phyloP scores from a whole-genome alignment of 352 stramenopile species.

The Thalassiosira exigua region DNA sequence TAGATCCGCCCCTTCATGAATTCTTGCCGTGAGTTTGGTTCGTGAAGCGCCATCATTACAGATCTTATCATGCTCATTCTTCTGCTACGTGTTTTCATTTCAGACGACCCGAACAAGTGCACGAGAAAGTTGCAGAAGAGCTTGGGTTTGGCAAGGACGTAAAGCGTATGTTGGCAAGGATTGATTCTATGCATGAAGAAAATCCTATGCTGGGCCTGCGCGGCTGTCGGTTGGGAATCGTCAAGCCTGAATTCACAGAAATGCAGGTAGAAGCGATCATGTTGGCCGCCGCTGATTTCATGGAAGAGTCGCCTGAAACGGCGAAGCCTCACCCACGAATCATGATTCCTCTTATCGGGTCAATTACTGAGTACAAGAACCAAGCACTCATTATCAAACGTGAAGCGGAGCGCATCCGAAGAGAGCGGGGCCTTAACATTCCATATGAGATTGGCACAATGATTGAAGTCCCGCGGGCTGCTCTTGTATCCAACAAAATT shows the following conservation, averaged over 20 bases:
- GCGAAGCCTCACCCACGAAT: conserved; percentile 68
- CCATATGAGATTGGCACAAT: conserved; percentile 82
- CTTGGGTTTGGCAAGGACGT: conserved; percentile 64
- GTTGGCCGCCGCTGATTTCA: conserved; percentile 71
- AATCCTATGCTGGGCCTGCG: conserved; percentile 88
- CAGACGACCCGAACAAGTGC: conserved; percentile 54
- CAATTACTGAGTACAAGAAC: conserved; percentile 70
- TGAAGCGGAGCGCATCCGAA: conserved; percentile 51
- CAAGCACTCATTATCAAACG: conserved; percentile 66
- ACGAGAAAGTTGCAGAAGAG: conserved; percentile 61
- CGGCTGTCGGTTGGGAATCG: conserved; percentile 85
- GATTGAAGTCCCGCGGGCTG: conserved; percentile 86
- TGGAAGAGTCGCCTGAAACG: conserved; percentile 65
- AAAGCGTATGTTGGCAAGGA: conserved; percentile 67
- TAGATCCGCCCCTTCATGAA: conserved; percentile 87
- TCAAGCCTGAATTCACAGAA: conserved; percentile 80
- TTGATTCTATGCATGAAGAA: conserved; percentile 83
- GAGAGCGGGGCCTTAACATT: conserved; percentile 51
- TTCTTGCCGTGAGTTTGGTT: too few species aligned
- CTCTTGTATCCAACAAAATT: conserved; percentile 81
- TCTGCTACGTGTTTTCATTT: too few species aligned
- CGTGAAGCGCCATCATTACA: too few species aligned
- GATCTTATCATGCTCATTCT: too few species aligned
- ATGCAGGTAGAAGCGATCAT: conserved; percentile 84
- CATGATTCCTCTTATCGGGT: conserved; percentile 80